Evolutionary conservation across 2,329 filamentous ascomycete species (phyloP), one percentile per base, ranked within the genome.

Genomic region (Gremmenia infestans): DNA sequence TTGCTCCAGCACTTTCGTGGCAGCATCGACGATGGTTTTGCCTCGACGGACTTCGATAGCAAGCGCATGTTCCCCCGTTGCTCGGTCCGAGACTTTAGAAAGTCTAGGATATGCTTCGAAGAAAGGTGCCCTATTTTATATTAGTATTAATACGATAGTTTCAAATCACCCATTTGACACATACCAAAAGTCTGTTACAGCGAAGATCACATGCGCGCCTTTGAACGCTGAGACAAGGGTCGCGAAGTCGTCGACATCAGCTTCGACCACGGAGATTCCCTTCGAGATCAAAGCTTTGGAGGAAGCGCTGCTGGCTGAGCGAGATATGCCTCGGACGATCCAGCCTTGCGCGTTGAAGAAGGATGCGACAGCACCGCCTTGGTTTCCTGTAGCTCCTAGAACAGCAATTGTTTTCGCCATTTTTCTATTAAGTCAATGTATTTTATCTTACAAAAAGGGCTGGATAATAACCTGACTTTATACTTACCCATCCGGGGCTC

Each of bases 301-400:
- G 9, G 71, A 65, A 0, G 72, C 65, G 59, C 76, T 77, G 19
- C 67, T 68, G 1, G 70, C 63, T 62, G 78, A 72, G n/a, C 78
- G 73, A 3, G 77, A 80, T 54, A 81, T 68, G 47, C 71, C 78
- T 2, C 77, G 74, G 47, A 81, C 69, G 25, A 68, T 70, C 69
- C 73, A 80, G 47, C 74, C 67, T 32, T 72, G 69, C 62, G 78
- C 69, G 55, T 79, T 73, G 58, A 80, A 71, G 51, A 70, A 68
- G 3, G 66, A 58, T 54, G 79, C 70, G 32, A 80, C 75, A 32
- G 76, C 77, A 37, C 74, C 74, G 43, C 78, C 78, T 45, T 86
- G 83, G 57, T 78, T 76, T 54, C 82, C 81, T 17, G 81, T 85
- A 48, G 80, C 77, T 32, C 81, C 81, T 60, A 85, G 79, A 23